Conservation (phyloP, 2,329 filamentous ascomycete genomes). For the Phialocephala subalpina region DNA sequence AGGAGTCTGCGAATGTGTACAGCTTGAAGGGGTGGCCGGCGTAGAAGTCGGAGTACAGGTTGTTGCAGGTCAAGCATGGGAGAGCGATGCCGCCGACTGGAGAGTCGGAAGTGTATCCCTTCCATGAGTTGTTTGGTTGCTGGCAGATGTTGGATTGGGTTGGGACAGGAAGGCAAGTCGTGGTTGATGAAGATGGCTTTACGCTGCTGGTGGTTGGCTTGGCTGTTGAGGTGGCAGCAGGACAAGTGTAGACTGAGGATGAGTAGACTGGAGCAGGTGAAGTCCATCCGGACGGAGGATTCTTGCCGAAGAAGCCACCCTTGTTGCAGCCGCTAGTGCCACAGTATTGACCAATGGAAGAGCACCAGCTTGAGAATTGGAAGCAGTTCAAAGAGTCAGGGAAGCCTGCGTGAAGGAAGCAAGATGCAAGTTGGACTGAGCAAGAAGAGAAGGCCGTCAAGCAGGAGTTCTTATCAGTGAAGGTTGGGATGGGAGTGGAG, state of each 20-base stretch:
- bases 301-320: slow-evolving; percentile 51
- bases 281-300: slow-evolving; percentile 47
- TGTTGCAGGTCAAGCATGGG: slow-evolving; percentile 63
- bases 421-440: slow-evolving; percentile 56
- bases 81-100: slow-evolving; percentile 60
- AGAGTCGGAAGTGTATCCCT: slow-evolving; percentile 72
- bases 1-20: slow-evolving; percentile 54
- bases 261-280: slow-evolving; percentile 49
- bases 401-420: slow-evolving; percentile 60
- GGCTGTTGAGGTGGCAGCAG: slow-evolving; percentile 33
- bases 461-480: slow-evolving; percentile 53
- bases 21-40: slow-evolving; percentile 57
- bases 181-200: slow-evolving; percentile 36
- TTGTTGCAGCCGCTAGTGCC: slow-evolving; percentile 51
- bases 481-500: slow-evolving; percentile 57
- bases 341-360: slow-evolving; percentile 55
- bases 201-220: slow-evolving; percentile 44
- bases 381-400: slow-evolving; percentile 59
- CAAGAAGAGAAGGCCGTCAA: slow-evolving; percentile 49
- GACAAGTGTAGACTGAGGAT: slow-evolving; percentile 47
- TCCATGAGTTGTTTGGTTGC: slow-evolving; percentile 62
- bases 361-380: slow-evolving; percentile 59
- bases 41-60: slow-evolving; percentile 52
- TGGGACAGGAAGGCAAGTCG: slow-evolving; percentile 52
- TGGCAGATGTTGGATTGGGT: slow-evolving; percentile 57